Evolutionary conservation across 495 filamentous ascomycete species (phyloP), one percentile per base, ranked within the genome.

Genomic region (Penicillium bovifimosum): DNA sequence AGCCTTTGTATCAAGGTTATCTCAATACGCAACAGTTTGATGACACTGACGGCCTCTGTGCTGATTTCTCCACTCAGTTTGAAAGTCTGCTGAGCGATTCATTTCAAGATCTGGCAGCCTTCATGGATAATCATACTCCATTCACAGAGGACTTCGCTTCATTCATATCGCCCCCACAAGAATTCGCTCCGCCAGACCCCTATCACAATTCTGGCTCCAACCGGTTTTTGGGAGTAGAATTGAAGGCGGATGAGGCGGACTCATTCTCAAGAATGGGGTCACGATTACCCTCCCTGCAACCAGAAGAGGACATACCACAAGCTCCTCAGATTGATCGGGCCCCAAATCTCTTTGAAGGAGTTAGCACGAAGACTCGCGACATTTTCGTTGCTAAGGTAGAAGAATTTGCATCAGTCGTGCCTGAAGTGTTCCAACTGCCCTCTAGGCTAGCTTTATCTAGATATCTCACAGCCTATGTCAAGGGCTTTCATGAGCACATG

Each of bases 401-500:
- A 11, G n/a, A 36, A 16, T 16, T 36, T 8, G 17, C n/a, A 18
- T 29, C 38, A 16, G 20, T 31, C 7, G 9, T 48, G 6, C 52
- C 35, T 9, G 17, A 42, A 2, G 24, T 27, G 2, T 55, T 74
- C 1, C n/a, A 38, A 20, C 74, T 85, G 24, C 61, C 59, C 9
- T 60, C 64, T 9, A 47, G 54, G n/a, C 52, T 58, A 33, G 46
- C 50, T 0, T 29, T 67, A 36, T 51, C 51, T 17, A 50, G 61
- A 27, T 62, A 65, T 11, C 47, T 65, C 9, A 47, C 55, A 41
- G 59, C 50, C 10, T 67, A 65, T 32, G 35, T 65, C 10, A 44
- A 47, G 6, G 60, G 62, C 0, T 53, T 62, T 27, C 59, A 65
- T n/a, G 42, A 48, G 5, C 60, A 60, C 44, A 41, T 67, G 9